Base-by-base conservation (phyloP, 2,329 filamentous ascomycete genomes). In the Alternaria conjuncta region DNA sequence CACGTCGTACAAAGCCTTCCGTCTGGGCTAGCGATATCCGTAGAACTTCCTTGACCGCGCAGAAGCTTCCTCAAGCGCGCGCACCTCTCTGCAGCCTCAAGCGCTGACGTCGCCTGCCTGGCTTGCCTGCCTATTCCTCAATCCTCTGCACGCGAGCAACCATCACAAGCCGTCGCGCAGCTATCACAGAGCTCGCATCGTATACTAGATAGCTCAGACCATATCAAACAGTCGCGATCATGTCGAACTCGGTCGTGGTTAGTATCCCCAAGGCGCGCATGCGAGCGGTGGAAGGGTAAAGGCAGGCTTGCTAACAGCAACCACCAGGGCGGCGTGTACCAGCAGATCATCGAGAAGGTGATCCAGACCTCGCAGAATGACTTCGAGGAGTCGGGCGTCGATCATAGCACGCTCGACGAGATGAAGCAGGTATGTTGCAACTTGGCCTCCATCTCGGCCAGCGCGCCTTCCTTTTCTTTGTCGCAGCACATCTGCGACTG, bases 311-410 rank as follows among this genome's bases (percentile, higher is more conserved):
- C 78, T 79, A 66, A 79, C 75, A 67, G 71, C 72, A 63, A 73
- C 68, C 26, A 61, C 64, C 55, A 79, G 84, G 96, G 96, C 75
- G 83, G 84, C 71, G 90, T 98, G 76, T 99, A 97, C 82, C 86
- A 90, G 81, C 93, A 96, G 83, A 94, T 99, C 79, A 93, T 98
- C 81, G 91, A 95, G 73, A 91, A 92, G 74, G 83, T 85, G 64
- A 79, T 84, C 63, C 70, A 75, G 54, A 78, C 79, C 71, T 97
- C 95, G 76, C 88, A 92, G 77, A 92, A 95, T 77, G 96, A 98
- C 82, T 98, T 99, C 79, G 96, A 99, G 81, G 96, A 99, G 83
- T 93, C 91, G 73, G 96, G 96, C 74, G 91, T 98, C 69, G 93
- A 97, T 74, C 91, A 95, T 80, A 85, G 88, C 72, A 95, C 95